Evolutionary conservation across 495 filamentous ascomycete genomes (phyloP), one percentile per base, ranked within the genome.

Genomic region (Copromyces sp.): DNA sequence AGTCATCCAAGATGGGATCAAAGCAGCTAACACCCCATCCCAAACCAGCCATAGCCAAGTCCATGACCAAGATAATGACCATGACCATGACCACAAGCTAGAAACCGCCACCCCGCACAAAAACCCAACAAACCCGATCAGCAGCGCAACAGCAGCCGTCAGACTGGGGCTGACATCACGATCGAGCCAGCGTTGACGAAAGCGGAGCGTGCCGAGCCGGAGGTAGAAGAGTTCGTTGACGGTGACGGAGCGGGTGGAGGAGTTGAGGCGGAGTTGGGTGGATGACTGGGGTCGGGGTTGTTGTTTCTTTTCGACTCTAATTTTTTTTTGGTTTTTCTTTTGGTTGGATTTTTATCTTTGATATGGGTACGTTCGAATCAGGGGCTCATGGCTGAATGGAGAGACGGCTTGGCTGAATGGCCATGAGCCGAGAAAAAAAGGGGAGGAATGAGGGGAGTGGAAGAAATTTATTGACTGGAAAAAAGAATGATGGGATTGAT

Each of bases 171-270:
- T 77, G 32, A 77, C 73, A 12, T 76, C 76, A 8, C 73, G 39
- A 3, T 77, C 74, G 39, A 80, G 40, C 79, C 79, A 80, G 17
- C 71, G 37, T 61, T 77, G 79, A 3, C 75, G 72, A 4, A 80
- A 47, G 14, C 69, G 65, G 14, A 80, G 41, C 59, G 20, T 32
- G 45, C 75, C 75, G 38, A 80, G 53, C 24, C 78, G 73, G 75
- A 80, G 76, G 72, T 77, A 69, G 40, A 79, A 79, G 7, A 80
- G 9, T 70, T 80, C 79, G 8, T 53, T 68, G n/a, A 40, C 71
- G 32, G 38, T 75, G 39, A 68, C 71, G 42, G 73, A 73, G 45
- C 17, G 40, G 17, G 14, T 20, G 45, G 71, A 61, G 9, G 68
- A 37, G 45, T 42, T 70, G 8, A 77, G 53, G 42, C 74, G 5